Base-by-base conservation (phyloP, 768 basidiomycete genomes). In the Pulveroboletus frians region DNA sequence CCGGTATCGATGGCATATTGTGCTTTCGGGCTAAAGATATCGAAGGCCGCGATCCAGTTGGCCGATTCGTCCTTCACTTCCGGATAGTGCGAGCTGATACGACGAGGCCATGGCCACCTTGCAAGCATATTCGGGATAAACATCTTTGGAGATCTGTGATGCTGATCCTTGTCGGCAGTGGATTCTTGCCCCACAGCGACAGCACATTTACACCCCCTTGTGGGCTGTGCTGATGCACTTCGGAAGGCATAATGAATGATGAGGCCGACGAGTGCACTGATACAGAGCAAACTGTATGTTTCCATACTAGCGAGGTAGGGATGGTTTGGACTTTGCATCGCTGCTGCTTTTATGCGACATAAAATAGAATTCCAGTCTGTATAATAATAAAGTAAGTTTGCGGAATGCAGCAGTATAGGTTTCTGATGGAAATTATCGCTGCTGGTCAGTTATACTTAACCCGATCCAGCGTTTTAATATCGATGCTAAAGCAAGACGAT, bases 41-140 rank as follows among this genome's bases (percentile, higher is more conserved):
- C 23, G 31, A 58, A 58, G 27, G 41, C 34, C 34, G 17, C 20
- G 1, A 37, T 31, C 58, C 58, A 59, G 17, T n/a, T 36, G 8
- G 49, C 43, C 4, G 53, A 47, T 7, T 55, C 58, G 15, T 31
- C 34, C 50, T 46, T 52, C 38, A 59, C 46, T 9, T 7, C 34
- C 1, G 34, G 34, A 17, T 47, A 50, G 31, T 56, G 15, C 2
- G 48, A 31, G 38, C 56, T 59, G 11, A 52, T 46, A 11, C 34
- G 54, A 18, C 58, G 51, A 4, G 51, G 46, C 54, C 54, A 59
- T 1, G 57, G 58, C 58, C 58, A 60, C 42, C 54, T 50, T 14
- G 40, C 50, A 20, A 59, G 58, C 10, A 40, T 39, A 30, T 56
- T 39, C 0, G 58, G 58, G 14, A 59, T 44, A 37, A 60, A 59